A percentile compares a stretch with the other conserved stretches of the same genome.
These are phyloP conservation scores for Cystobasidiopsis lactophilus DNA, from an alignment of 768 basidiomycete species.

Conservation along the genomic window DNA sequence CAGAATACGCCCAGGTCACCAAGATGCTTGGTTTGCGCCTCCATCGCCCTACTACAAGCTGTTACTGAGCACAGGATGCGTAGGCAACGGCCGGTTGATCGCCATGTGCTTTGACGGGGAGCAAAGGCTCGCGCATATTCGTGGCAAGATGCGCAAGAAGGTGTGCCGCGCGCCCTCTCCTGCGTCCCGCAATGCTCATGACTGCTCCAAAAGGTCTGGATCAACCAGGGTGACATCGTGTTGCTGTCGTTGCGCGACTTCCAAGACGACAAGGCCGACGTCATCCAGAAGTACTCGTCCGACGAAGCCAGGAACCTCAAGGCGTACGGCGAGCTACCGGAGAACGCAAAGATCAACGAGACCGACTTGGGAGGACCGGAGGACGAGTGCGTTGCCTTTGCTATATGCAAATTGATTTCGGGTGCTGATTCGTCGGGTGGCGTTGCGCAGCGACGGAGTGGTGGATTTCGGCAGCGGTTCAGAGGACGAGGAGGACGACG, in stretches of 20 bases:
- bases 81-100: slow-evolving; percentile 87
- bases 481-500: background rate
- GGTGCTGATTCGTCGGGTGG: background rate
- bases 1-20: slow-evolving; percentile 86
- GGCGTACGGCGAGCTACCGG: slow-evolving; percentile 90
- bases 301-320: slow-evolving; percentile 67
- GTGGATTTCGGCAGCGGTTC: background rate
- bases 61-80: too few species aligned
- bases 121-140: slow-evolving; percentile 88
- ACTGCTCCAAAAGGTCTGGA: slow-evolving; percentile 63
- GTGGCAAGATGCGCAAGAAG: slow-evolving; percentile 99
- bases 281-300: slow-evolving; percentile 94
- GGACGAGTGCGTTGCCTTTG: slow-evolving; percentile 20
- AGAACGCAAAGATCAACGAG: slow-evolving; percentile 33
- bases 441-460: background rate
- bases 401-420: background rate
- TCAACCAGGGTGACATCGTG: slow-evolving; percentile 93
- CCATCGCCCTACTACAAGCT: too few species aligned
- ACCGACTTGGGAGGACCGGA: slow-evolving; percentile 75
- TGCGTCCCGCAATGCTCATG: background rate
- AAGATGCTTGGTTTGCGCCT: too few species aligned
- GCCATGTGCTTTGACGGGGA: slow-evolving; percentile 95
- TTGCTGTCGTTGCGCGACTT: slow-evolving; percentile 87
- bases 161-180: slow-evolving; percentile 26
- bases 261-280: slow-evolving; percentile 98